Conservation (phyloP, 2,329 filamentous ascomycete genomes). For the Scytalidium sp. region DNA sequence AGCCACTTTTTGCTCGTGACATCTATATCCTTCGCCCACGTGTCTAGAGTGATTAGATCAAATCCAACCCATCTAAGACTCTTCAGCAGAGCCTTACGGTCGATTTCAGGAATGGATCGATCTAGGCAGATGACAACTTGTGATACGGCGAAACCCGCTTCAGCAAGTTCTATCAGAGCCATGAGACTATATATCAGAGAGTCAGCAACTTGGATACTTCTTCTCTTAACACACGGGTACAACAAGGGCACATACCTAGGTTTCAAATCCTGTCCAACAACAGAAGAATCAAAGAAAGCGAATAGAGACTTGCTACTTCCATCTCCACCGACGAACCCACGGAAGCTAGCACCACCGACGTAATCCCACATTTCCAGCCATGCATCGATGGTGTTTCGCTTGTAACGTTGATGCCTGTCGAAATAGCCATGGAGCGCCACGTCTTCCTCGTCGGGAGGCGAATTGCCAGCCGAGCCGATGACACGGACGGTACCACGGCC, state of each 20-base stretch:
- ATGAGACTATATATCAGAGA: constrained; percentile 73
- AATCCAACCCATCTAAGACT: constrained; percentile 94
- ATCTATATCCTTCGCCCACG: constrained; percentile 64
- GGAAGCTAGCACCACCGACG: constrained; percentile 76
- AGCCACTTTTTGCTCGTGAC: constrained; percentile 77
- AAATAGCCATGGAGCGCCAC: constrained; percentile 22
- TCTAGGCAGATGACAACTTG: constrained; percentile 81
- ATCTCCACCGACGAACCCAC: constrained; percentile 76
- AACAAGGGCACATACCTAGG: constrained; percentile 63
- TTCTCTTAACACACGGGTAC: too few relatives aligned
- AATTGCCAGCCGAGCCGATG: constrained; percentile 44
- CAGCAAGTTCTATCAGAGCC: constrained; percentile 85
- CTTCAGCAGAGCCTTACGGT: constrained; percentile 67
- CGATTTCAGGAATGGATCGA: constrained; percentile 59
- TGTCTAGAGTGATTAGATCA: constrained; percentile 74
- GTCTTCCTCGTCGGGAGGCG: constrained; percentile 24
- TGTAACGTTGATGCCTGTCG: constrained; percentile 15
- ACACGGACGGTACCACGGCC: constrained; percentile 51
- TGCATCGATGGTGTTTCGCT: constrained; percentile 23
- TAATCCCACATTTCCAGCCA: constrained; percentile 59
- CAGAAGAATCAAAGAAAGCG: constrained; percentile 78
- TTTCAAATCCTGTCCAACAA: constrained; percentile 76
- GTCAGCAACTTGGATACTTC: too few relatives aligned
- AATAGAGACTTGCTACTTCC: constrained; percentile 73
- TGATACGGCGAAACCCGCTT: constrained; percentile 70